These are phyloP conservation scores for Apophysomyces sp. DNA, from an alignment of 371 early-diverging fungal genomes.

Conservation along the genomic window DNA sequence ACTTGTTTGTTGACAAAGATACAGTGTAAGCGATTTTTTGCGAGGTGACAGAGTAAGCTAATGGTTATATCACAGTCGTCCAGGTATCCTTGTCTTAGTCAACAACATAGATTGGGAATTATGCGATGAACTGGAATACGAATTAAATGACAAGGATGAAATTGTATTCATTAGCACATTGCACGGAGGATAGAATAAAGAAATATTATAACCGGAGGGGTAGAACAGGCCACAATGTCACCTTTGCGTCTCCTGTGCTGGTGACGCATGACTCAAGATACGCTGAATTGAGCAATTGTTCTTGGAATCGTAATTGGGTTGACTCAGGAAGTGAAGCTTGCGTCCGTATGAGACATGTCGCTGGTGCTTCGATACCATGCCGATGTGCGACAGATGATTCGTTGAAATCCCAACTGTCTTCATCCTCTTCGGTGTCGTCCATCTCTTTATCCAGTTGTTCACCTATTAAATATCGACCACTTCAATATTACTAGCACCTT, in stretches of 20 bases:
- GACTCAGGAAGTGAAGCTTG: neutral
- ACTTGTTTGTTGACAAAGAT: slow-evolving; percentile 83
- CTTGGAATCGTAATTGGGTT: slow-evolving; percentile 13
- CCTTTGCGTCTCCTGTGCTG: neutral
- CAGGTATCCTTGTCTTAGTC: slow-evolving; percentile 93
- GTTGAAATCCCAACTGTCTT: slow-evolving; percentile 24
- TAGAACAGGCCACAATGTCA: slow-evolving; percentile 37
- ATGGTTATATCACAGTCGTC: slow-evolving; percentile 59
- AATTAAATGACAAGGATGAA: slow-evolving; percentile 71
- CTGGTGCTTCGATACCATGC: slow-evolving; percentile 31
- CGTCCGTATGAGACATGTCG: slow-evolving; percentile 22
- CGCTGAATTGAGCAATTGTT: slow-evolving; percentile 29
- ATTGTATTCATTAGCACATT: slow-evolving; percentile 96
- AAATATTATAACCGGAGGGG: slow-evolving; percentile 28
- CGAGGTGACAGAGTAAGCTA: neutral
- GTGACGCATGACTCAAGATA: slow-evolving; percentile 19
- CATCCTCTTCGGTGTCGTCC: slow-evolving; percentile 12
- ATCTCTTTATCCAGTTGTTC: slow-evolving; percentile 8
- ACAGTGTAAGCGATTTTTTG: slow-evolving; percentile 80
- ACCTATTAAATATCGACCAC: neutral
- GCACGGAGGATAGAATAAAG: slow-evolving; percentile 56
- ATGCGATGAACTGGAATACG: slow-evolving; percentile 86
- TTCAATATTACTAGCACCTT: no score
- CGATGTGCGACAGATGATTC: slow-evolving; percentile 21
- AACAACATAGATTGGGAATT: slow-evolving; percentile 98